Conservation (phyloP, 768 basidiomycete genomes). For the Russula olivacea region DNA sequence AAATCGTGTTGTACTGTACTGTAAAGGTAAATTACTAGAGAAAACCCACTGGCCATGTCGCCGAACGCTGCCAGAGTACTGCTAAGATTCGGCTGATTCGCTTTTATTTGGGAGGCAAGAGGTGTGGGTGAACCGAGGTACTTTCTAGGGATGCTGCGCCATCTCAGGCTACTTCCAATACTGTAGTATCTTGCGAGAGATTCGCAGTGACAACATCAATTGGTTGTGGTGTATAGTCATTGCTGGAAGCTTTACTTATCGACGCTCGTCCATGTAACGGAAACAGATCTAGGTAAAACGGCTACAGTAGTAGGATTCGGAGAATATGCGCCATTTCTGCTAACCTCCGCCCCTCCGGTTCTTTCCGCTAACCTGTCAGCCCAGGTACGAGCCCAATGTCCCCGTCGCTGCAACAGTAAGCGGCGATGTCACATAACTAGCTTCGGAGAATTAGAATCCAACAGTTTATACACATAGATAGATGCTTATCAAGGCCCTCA, state of each 20-base stretch:
- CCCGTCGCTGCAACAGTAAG: not conserved
- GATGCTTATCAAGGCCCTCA: not conserved
- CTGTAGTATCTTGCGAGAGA: no score
- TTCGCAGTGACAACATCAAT: no score
- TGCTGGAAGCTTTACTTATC: no score
- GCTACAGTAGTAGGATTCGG: no score
- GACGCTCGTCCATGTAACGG: no score
- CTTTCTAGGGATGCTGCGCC: no score
- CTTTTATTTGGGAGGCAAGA: not conserved
- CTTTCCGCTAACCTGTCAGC: not conserved
- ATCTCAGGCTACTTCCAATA: no score
- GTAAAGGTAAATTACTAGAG: not conserved
- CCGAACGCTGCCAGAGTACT: not conserved
- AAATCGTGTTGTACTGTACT: no score
- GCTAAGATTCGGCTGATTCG: not conserved
- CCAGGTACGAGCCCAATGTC: not conserved
- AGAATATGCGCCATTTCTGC: no score
- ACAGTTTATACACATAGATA: not conserved
- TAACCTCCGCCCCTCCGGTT: not conserved
- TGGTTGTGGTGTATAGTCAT: no score
- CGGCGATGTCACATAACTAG: not conserved
- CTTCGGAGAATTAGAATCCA: not conserved
- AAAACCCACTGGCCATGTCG: no score
- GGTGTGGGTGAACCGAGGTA: not conserved
- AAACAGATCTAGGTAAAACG: not conserved